phyloP scores from a whole-genome alignment of 371 early-diverging fungal genomes.

The Nematocida sp. region DNA sequence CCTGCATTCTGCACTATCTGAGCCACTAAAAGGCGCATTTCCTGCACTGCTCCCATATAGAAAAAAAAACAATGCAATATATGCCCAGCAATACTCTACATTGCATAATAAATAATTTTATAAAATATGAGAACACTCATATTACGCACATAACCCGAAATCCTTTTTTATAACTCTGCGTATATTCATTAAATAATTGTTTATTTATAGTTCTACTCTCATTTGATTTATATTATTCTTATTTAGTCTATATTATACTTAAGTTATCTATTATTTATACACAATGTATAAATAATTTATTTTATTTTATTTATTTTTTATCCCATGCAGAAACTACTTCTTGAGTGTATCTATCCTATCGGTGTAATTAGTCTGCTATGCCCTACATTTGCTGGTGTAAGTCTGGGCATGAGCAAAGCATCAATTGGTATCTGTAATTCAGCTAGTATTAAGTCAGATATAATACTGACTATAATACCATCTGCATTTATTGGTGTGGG shows the following conservation, averaged over 20 bases:
- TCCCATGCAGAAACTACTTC: not conserved
- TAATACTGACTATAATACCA: conserved; percentile 66
- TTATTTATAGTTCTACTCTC: too few species aligned
- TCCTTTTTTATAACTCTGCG: too few species aligned
- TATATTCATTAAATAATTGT: too few species aligned
- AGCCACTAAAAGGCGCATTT: conserved; percentile 83
- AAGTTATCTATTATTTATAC: too few species aligned
- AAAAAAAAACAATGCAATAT: too few species aligned
- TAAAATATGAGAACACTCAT: too few species aligned
- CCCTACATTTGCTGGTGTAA: conserved; percentile 67
- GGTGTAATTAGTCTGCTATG: conserved; percentile 47
- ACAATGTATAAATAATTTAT: not conserved
- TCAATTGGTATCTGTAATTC: conserved; percentile 67
- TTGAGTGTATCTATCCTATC: conserved; percentile 19
- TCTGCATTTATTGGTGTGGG: conserved; percentile 68
- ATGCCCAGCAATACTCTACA: too few species aligned
- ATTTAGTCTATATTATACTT: too few species aligned
- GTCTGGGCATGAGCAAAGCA: conserved; percentile 62
- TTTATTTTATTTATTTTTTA: conserved; percentile 20
- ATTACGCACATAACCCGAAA: too few species aligned
- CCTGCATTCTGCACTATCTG: conserved; percentile 88
- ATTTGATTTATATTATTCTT: too few species aligned
- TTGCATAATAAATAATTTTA: too few species aligned
- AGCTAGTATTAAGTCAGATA: conserved; percentile 62
- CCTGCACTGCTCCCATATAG: conserved; percentile 73